Percentiles rank a stretch among this genome's conserved stretches.
phyloP scores from a whole-genome alignment of 352 stramenopile species.

The Globisporangium heterothallicum region DNA sequence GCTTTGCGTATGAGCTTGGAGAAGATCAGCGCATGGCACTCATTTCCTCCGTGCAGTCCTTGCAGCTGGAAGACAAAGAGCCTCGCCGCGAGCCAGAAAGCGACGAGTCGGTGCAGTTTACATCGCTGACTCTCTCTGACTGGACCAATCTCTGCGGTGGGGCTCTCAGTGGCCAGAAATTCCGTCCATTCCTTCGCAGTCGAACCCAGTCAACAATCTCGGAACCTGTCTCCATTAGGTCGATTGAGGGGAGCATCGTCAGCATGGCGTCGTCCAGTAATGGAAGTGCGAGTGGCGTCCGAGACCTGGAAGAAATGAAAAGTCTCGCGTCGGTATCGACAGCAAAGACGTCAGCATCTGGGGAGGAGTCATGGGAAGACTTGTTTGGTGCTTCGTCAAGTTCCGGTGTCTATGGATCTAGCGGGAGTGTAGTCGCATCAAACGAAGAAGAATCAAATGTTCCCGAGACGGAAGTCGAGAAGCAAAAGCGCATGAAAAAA shows the following conservation, averaged over 20 bases:
- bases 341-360: slow-evolving; percentile 14
- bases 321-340: slow-evolving; percentile 45
- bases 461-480: slow-evolving; percentile 16
- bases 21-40: slow-evolving; percentile 77
- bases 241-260: slow-evolving; percentile 26
- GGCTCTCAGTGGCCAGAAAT: slow-evolving; percentile 19
- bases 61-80: slow-evolving; percentile 16
- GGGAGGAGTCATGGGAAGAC: slow-evolving; percentile 66
- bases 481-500: slow-evolving; percentile 44
- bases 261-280: slow-evolving; percentile 26
- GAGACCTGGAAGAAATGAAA: slow-evolving; percentile 67
- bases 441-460: slow-evolving; percentile 14
- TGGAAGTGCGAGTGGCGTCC: slow-evolving; percentile 13
- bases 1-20: slow-evolving; percentile 72
- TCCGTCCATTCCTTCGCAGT: slow-evolving; percentile 22
- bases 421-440: slow-evolving; percentile 17
- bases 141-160: slow-evolving; percentile 40
- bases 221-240: slow-evolving; percentile 7
- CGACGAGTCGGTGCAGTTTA: slow-evolving; percentile 50
- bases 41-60: slow-evolving; percentile 46
- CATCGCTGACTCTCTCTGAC: slow-evolving; percentile 51
- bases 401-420: slow-evolving; percentile 11
- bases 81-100: slow-evolving; percentile 13
- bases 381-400: slow-evolving; percentile 44
- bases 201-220: slow-evolving; percentile 21